A percentile compares a stretch with the other conserved stretches of the same genome.
phyloP scores from a whole-genome alignment of 2,329 filamentous ascomycete species.

The Phialophora expanda region DNA sequence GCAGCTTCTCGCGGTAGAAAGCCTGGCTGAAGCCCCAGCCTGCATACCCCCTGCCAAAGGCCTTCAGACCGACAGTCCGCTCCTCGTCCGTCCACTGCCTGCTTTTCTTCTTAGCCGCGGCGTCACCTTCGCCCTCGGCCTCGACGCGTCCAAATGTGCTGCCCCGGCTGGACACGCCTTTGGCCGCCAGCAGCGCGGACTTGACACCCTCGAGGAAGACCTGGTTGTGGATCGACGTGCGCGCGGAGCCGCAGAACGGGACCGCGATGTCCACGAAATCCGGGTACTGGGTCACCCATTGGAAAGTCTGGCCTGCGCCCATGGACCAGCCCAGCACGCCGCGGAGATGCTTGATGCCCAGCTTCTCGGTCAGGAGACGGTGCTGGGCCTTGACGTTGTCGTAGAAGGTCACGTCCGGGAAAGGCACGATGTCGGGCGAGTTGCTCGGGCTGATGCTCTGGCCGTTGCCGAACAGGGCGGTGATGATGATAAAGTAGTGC shows the following conservation, averaged over 20 bases:
- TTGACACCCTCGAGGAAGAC: conserved; percentile 71
- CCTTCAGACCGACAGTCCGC: conserved; percentile 65
- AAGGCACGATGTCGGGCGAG: conserved; percentile 57
- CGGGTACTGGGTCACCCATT: conserved; percentile 67
- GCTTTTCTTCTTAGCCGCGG: conserved; percentile 40
- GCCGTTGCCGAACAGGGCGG: conserved; percentile 71
- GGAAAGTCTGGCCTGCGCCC: conserved; percentile 70
- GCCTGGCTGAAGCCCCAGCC: conserved; percentile 80
- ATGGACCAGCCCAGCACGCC: conserved; percentile 73
- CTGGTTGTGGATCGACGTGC: conserved; percentile 69
- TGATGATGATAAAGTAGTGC: conserved; percentile 71
- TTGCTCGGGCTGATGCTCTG: conserved; percentile 73
- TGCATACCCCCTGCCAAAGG: conserved; percentile 75
- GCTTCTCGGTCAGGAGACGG: conserved; percentile 66
- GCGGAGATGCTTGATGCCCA: conserved; percentile 64
- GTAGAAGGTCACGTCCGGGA: conserved; percentile 68
- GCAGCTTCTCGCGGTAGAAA: conserved; percentile 75
- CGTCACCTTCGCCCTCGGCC: conserved; percentile 32
- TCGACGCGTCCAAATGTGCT: conserved; percentile 54
- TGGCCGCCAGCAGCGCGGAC: conserved; percentile 63
- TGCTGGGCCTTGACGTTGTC: conserved; percentile 73
- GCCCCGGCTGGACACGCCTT: conserved; percentile 60
- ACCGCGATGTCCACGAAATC: conserved; percentile 69
- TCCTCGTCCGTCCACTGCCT: conserved; percentile 61
- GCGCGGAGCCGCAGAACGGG: conserved; percentile 70